Evolutionary conservation across 2,329 filamentous ascomycete species (phyloP).

Genomic region (Talaromyces sp.): DNA sequence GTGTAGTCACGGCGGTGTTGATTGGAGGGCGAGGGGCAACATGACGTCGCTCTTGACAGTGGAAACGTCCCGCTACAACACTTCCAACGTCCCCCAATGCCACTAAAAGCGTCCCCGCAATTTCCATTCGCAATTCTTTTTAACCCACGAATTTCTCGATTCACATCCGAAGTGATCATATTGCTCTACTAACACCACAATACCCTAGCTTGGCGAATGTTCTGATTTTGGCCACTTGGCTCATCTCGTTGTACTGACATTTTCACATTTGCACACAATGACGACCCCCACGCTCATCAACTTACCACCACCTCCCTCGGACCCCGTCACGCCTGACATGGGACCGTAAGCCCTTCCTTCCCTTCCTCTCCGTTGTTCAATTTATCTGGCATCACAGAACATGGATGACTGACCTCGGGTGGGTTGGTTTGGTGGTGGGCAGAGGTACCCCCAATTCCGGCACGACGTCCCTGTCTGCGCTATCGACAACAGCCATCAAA

Average conservation of each 20-base stretch:
- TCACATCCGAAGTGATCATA: too few species aligned
- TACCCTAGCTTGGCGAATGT: neutral
- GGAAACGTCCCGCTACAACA: slow-evolving; percentile 2
- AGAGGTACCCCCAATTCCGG: slow-evolving; percentile 92
- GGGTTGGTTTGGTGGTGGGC: slow-evolving; percentile 9
- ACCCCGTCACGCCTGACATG: slow-evolving; percentile 84
- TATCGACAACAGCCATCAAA: slow-evolving; percentile 94
- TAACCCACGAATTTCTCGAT: neutral
- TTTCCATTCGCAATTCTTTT: slow-evolving; percentile 13
- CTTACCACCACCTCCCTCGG: slow-evolving; percentile 78
- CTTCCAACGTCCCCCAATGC: neutral
- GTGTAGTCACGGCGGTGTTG: neutral
- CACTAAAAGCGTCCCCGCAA: neutral
- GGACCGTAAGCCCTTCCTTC: slow-evolving; percentile 64
- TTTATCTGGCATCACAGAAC: neutral
- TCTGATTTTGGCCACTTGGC: neutral
- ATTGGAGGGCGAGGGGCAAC: neutral
- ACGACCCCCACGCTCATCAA: slow-evolving; percentile 74
- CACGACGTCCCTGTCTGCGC: slow-evolving; percentile 85
- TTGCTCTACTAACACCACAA: neutral
- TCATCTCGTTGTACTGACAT: slow-evolving; percentile 4
- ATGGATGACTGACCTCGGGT: slow-evolving; percentile 21
- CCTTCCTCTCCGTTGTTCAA: slow-evolving; percentile 4
- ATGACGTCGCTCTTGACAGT: slow-evolving; percentile 15
- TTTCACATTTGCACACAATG: slow-evolving; percentile 23